Evolutionary conservation across 768 basidiomycete genomes (phyloP).

Genomic region (Suillus decipiens): DNA sequence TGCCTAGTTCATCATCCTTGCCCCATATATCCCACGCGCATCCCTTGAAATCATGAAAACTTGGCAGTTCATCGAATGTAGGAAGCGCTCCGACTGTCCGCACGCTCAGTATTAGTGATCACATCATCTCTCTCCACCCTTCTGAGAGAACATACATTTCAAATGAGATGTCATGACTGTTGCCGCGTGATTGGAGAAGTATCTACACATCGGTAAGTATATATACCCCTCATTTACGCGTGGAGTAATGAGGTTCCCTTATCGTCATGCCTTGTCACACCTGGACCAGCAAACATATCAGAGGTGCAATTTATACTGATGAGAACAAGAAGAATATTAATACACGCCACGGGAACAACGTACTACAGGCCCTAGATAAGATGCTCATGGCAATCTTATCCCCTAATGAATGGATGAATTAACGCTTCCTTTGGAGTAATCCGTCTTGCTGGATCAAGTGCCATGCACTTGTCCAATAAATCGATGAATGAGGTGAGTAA

Average conservation of each 20-base stretch:
- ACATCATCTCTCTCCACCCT: slow-evolving; percentile 12
- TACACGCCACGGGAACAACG: slow-evolving; percentile 24
- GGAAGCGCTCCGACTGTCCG: slow-evolving; percentile 32
- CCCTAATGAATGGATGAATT: slow-evolving; percentile 81
- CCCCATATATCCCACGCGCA: slow-evolving; percentile 77
- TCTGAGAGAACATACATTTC: slow-evolving; percentile 20
- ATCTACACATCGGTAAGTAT: slow-evolving; percentile 4
- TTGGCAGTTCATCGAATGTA: slow-evolving; percentile 50
- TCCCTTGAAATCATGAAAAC: slow-evolving; percentile 45
- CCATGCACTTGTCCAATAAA: slow-evolving; percentile 86
- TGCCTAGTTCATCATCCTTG: slow-evolving; percentile 63
- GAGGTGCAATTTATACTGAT: slow-evolving; percentile 12
- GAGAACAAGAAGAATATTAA: slow-evolving; percentile 23
- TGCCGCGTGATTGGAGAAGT: slow-evolving; percentile 2
- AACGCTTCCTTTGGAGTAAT: slow-evolving; percentile 91
- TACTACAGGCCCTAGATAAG: slow-evolving; percentile 9
- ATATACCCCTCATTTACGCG: slow-evolving; percentile 4
- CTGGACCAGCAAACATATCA: slow-evolving; percentile 19
- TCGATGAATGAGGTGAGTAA: slow-evolving; percentile 81
- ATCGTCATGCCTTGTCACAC: slow-evolving; percentile 6
- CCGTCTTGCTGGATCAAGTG: slow-evolving; percentile 82
- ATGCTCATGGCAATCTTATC: slow-evolving; percentile 31
- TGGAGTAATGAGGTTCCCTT: slow-evolving; percentile 1
- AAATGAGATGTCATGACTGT: slow-evolving; percentile 18
- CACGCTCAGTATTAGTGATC: neutral